Conservation (phyloP, 257 asterid genomes). For the Apocynum venetum region DNA sequence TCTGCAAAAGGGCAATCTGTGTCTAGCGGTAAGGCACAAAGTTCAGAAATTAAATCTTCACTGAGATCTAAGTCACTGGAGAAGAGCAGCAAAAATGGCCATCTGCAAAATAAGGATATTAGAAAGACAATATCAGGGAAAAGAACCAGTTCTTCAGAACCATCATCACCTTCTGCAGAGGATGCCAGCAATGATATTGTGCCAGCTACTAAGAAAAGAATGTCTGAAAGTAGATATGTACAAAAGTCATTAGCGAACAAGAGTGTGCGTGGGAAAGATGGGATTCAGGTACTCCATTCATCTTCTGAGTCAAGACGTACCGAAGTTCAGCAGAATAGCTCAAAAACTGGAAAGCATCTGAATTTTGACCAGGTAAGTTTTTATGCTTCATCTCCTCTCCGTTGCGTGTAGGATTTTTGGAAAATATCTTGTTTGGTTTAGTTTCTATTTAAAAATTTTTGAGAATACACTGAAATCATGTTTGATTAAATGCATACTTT, state of each 20-base stretch:
- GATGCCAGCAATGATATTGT: constrained; percentile 45
- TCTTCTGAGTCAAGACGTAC: constrained; percentile 30
- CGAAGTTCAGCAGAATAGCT: constrained; percentile 28
- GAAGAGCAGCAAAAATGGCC: constrained; percentile 34
- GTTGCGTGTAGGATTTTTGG: too few relatives aligned
- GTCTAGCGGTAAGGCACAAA: constrained; percentile 29
- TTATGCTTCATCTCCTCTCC: not conserved
- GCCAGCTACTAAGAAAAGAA: constrained; percentile 28
- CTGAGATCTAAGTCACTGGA: constrained; percentile 26
- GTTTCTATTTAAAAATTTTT: not conserved
- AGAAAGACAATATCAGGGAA: constrained; percentile 32
- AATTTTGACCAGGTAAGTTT: constrained; percentile 42
- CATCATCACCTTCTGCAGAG: constrained; percentile 48
- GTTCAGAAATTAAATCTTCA: constrained; percentile 7
- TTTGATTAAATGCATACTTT: not conserved
- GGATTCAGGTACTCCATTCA: constrained; percentile 21
- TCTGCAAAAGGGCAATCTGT: constrained; percentile 22
- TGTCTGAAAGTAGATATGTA: constrained; percentile 21
- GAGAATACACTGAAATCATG: not conserved
- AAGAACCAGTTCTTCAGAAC: constrained; percentile 31
- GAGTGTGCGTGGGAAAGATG: constrained; percentile 26
- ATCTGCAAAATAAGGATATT: constrained; percentile 28
- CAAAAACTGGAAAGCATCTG: constrained; percentile 31
- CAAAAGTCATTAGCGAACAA: constrained; percentile 24
- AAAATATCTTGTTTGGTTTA: not conserved